A percentile compares a stretch with the other conserved stretches of the same genome.
These are phyloP conservation scores for Alternaria sp. DNA, from an alignment of 2,329 filamentous ascomycete species.

Conservation along the genomic window DNA sequence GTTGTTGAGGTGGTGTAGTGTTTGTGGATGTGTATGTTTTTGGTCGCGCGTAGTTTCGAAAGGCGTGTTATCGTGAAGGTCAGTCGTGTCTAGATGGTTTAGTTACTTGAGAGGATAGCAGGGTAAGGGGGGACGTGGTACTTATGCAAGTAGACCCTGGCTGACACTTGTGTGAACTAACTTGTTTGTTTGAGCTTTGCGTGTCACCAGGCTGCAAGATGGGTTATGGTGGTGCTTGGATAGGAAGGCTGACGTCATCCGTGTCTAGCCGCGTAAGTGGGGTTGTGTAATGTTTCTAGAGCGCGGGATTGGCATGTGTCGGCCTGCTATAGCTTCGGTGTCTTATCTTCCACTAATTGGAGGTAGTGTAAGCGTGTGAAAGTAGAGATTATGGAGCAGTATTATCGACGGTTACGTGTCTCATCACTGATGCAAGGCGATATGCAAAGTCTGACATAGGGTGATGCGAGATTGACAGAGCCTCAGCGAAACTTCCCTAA, in stretches of 20 bases:
- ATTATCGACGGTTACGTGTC: no score
- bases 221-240: conserved; percentile 8
- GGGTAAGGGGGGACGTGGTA: not conserved
- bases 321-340: not conserved
- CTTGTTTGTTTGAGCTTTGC: conserved; percentile 22
- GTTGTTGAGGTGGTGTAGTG: not conserved
- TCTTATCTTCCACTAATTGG: not conserved
- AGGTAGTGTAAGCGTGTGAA: not conserved
- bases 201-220: conserved; percentile 27
- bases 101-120: not conserved
- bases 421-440: no score
- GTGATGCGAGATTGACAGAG: no score
- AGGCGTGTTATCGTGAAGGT: not conserved
- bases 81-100: not conserved
- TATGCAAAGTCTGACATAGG: no score
- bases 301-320: conserved; percentile 3
- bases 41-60: not conserved
- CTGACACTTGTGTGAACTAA: conserved; percentile 12
- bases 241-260: conserved; percentile 33
- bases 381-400: no score
- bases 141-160: conserved; percentile 27
- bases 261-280: conserved; percentile 22
- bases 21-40: not conserved
- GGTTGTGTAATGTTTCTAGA: conserved; percentile 5
- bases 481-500: no score